Base-by-base conservation (phyloP, 345 rosid genomes). In the Durio zibethinus region DNA sequence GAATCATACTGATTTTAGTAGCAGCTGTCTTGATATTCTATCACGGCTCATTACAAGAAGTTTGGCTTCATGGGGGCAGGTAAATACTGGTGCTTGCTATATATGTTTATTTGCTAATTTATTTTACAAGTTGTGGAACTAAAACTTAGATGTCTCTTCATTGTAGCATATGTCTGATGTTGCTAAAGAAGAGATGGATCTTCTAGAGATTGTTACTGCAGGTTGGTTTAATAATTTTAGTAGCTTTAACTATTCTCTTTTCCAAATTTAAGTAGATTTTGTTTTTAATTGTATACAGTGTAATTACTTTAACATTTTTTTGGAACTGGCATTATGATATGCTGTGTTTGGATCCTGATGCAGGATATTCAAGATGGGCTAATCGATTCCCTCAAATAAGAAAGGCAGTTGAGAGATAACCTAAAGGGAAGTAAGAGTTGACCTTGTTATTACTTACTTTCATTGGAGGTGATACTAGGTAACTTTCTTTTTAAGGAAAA, bases 291-390 rank as follows among this genome's bases (percentile, higher is more conserved):
- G 14, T 35, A 2, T 21, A 60, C n/a, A 0, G 9, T 35, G 1
- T 1, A 73, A 72, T 53, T 53, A 31, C 62, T 53, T 38, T 18
- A 72, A 50, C 2, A 53, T 33, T 18, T 2, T 31, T 56, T 29
- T 27, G 10, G 1, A 57, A 15, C 38, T 59, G 25, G 67, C 60
- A 57, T 73, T 59, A 40, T 60, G 57, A n/a, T 29, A 61, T 43
- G 4, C 5, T 16, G 38, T 27, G 25, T 31, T 42, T 12, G 60
- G 43, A 5, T 42, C 40, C 56, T 31, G 43, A 10, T 79, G 78
- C 88, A 90, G 95, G 93, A 73, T 86, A 87, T 70, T 83, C 87
- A 33, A 82, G 89, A 36, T 90, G 95, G 97, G 86, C 84, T 8
- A 53, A 80, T 75, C 83, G 88, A 75, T 93, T 90, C 75, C 98